Evolutionary conservation across 768 basidiomycete genomes (phyloP).

Genomic region (Tulasnella sp.): DNA sequence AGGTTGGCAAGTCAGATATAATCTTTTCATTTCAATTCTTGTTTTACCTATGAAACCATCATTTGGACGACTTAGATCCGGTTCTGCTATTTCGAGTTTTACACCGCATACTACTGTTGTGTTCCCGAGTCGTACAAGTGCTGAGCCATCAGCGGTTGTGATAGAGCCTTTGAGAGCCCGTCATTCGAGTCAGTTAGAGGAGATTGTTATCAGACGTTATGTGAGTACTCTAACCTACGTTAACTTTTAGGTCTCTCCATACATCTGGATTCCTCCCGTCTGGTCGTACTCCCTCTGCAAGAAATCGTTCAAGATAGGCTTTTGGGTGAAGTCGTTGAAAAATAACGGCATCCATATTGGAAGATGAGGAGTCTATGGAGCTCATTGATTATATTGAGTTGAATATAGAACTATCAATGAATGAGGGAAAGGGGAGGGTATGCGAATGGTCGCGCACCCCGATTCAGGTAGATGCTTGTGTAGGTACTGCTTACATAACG

Average conservation of each 20-base stretch:
- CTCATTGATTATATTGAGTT: too few species aligned
- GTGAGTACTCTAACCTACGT: constrained; percentile 47
- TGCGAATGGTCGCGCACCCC: too few species aligned
- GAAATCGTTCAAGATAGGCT: constrained; percentile 75
- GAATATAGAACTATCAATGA: too few species aligned
- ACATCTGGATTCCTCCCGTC: constrained; percentile 60
- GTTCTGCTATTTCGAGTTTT: constrained; percentile 89
- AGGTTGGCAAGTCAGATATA: not conserved
- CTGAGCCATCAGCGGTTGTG: constrained; percentile 85
- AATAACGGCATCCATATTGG: constrained; percentile 24
- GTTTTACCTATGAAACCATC: constrained; percentile 69
- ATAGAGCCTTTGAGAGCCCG: constrained; percentile 54
- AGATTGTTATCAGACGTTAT: not conserved
- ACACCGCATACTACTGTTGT: constrained; percentile 96
- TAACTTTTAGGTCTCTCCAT: constrained; percentile 66
- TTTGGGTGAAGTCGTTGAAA: constrained; percentile 86
- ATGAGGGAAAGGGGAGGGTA: too few species aligned
- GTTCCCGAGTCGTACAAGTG: constrained; percentile 78
- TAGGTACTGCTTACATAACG: too few species aligned
- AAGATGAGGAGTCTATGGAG: too few species aligned
- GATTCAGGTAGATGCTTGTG: too few species aligned
- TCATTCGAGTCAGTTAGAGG: not conserved
- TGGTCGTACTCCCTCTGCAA: constrained; percentile 63
- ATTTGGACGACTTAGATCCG: constrained; percentile 59
- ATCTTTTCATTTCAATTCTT: not conserved